Percentiles rank a stretch among this genome's conserved stretches.
Evolutionary conservation across 1,284 basidiomycete genomes (phyloP).

Genomic region (Sporisorium iseilematis-ciliati): DNA sequence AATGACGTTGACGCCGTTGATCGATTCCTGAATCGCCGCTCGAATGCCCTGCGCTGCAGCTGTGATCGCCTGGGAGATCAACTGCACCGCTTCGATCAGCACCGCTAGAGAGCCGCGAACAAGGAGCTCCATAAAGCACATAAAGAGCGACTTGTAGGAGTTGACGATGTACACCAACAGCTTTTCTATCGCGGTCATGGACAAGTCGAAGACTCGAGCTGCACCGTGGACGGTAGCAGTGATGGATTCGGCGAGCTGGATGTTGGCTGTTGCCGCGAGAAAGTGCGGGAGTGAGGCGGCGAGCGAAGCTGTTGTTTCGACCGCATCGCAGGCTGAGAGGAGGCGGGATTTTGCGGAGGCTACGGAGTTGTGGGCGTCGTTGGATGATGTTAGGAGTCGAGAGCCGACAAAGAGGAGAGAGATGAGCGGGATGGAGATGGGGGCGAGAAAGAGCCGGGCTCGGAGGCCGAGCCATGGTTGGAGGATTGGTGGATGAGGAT

Average conservation of each 20-base stretch:
- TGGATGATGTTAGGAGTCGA: conserved; percentile 80
- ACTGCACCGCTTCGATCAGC: conserved; percentile 81
- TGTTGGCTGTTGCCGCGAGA: conserved; percentile 85
- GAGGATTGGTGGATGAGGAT: conserved; percentile 5
- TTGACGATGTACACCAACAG: conserved; percentile 80
- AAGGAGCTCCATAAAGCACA: conserved; percentile 91
- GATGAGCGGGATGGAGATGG: conserved; percentile 77
- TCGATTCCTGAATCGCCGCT: conserved; percentile 74
- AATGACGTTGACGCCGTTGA: conserved; percentile 46
- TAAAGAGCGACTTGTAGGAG: conserved; percentile 87
- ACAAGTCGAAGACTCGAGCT: conserved; percentile 68
- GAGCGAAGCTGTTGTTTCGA: conserved; percentile 83
- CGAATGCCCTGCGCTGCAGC: conserved; percentile 79
- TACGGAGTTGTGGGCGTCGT: conserved; percentile 78
- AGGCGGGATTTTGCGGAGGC: conserved; percentile 79
- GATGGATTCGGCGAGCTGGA: conserved; percentile 80
- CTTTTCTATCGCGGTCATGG: conserved; percentile 48
- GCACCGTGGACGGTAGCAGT: conserved; percentile 83
- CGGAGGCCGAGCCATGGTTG: conserved; percentile 82
- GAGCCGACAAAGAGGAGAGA: conserved; percentile 88
- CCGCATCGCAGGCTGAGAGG: conserved; percentile 82
- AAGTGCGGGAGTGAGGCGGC: conserved; percentile 87
- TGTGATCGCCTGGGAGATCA: conserved; percentile 78
- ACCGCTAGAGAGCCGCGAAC: conserved; percentile 84
- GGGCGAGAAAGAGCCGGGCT: conserved; percentile 84